Conservation (phyloP, 176 grass and related monocot genomes). For the Eragrostis nindensis region DNA sequence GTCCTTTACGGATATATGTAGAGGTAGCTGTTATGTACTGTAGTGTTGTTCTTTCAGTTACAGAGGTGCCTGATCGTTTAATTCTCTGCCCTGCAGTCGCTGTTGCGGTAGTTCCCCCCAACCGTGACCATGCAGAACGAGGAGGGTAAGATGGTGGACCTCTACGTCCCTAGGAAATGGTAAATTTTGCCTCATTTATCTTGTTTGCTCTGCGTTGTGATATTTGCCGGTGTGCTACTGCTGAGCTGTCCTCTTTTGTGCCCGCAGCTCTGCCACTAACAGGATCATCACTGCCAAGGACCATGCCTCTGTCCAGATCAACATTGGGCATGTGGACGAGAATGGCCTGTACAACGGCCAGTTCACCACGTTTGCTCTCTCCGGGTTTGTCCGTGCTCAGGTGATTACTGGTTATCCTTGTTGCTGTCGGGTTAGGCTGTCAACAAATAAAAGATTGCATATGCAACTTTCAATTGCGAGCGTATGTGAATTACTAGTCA, state of each 20-base stretch:
- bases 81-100: background rate
- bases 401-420: slow-evolving; percentile 28
- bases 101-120: background rate
- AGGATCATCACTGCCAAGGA: slow-evolving; percentile 75
- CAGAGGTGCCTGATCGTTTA: background rate
- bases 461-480: background rate
- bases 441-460: no score
- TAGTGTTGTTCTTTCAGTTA: background rate
- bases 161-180: slow-evolving; percentile 72
- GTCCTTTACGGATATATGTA: background rate
- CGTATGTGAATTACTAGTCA: background rate
- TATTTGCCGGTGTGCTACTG: background rate
- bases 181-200: background rate
- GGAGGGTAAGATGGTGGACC: slow-evolving; percentile 70
- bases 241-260: background rate
- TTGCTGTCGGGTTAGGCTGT: background rate
- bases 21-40: background rate
- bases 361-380: slow-evolving; percentile 75
- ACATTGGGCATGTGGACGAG: slow-evolving; percentile 77
- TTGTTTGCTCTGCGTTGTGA: background rate
- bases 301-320: slow-evolving; percentile 84
- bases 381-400: slow-evolving; percentile 77
- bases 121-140: slow-evolving; percentile 62
- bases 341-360: slow-evolving; percentile 70
- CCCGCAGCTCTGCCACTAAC: slow-evolving; percentile 73